These are phyloP conservation scores for Dothistroma septosporum DNA, from an alignment of 2,329 filamentous ascomycete genomes.

Conservation along the genomic window DNA sequence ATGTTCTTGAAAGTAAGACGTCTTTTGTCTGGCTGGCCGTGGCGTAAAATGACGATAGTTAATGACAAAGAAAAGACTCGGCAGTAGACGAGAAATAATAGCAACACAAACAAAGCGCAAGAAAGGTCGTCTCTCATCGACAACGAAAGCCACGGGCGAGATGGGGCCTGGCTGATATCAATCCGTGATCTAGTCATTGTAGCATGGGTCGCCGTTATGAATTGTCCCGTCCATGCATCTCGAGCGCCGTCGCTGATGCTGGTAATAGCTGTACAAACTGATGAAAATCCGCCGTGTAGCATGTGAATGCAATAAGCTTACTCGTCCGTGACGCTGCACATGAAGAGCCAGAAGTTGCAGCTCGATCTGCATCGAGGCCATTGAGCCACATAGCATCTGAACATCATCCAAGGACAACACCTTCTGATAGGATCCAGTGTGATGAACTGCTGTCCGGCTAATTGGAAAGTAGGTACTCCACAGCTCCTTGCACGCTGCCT, in stretches of 20 bases:
- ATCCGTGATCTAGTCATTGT: slow-evolving; percentile 2
- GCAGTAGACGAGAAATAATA: slow-evolving; percentile 14
- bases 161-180: not conserved
- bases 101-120: slow-evolving; percentile 17
- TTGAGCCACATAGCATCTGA: not conserved
- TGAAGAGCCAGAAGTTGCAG: not conserved
- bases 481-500: slow-evolving; percentile 88
- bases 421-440: not conserved
- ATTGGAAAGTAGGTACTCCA: slow-evolving; percentile 61
- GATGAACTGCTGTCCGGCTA: not conserved
- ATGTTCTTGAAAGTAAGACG: not conserved
- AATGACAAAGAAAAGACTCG: slow-evolving; percentile 4
- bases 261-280: slow-evolving; percentile 11
- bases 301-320: not conserved
- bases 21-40: not conserved
- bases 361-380: not conserved
- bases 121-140: not conserved
- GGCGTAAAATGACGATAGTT: slow-evolving; percentile 1
- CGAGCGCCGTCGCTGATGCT: slow-evolving; percentile 23
- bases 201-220: slow-evolving; percentile 8
- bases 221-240: slow-evolving; percentile 3
- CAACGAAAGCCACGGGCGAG: slow-evolving; percentile 9
- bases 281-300: not conserved
- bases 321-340: not conserved
- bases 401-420: not conserved